Percentiles rank a stretch among this genome's conserved stretches.
Evolutionary conservation across 2,329 filamentous ascomycete genomes (phyloP).

Genomic region (Curvularia verruculosa): DNA sequence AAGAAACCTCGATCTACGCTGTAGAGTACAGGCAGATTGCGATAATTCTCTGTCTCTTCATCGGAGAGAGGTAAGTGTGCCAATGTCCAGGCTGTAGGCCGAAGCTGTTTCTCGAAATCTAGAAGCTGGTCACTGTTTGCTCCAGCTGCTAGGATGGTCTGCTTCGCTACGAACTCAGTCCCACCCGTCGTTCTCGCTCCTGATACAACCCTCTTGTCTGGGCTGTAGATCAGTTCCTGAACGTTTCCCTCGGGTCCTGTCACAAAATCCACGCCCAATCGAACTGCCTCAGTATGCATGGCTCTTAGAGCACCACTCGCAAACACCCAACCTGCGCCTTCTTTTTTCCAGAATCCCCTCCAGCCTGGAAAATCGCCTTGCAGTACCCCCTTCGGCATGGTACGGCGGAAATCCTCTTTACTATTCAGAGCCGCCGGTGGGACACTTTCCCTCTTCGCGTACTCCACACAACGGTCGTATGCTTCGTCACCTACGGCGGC

Average conservation of each 20-base stretch:
- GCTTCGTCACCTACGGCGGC: slow-evolving; percentile 52
- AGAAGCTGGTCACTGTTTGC: slow-evolving; percentile 56
- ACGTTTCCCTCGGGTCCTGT: slow-evolving; percentile 52
- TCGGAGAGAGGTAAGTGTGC: slow-evolving; percentile 58
- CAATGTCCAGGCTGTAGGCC: slow-evolving; percentile 62
- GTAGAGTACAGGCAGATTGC: slow-evolving; percentile 57
- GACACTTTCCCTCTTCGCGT: slow-evolving; percentile 42
- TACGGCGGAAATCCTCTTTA: slow-evolving; percentile 55
- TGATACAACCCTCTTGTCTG: slow-evolving; percentile 41
- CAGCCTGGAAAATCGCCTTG: slow-evolving; percentile 58
- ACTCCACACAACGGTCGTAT: slow-evolving; percentile 47
- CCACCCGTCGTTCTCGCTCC: slow-evolving; percentile 56
- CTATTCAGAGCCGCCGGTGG: slow-evolving; percentile 48
- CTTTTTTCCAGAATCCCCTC: slow-evolving; percentile 56
- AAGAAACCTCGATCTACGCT: slow-evolving; percentile 59
- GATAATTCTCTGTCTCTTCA: slow-evolving; percentile 55
- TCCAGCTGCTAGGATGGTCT: slow-evolving; percentile 58
- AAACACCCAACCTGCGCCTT: slow-evolving; percentile 61
- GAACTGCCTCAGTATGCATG: slow-evolving; percentile 53
- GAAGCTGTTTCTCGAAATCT: slow-evolving; percentile 59
- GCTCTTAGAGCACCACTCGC: slow-evolving; percentile 58
- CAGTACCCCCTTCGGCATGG: slow-evolving; percentile 60
- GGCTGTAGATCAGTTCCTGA: slow-evolving; percentile 43
- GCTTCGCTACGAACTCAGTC: slow-evolving; percentile 49
- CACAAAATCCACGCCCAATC: slow-evolving; percentile 57